Base-by-base conservation (phyloP, 306 rosid genomes). In the Inga leiocalycina region DNA sequence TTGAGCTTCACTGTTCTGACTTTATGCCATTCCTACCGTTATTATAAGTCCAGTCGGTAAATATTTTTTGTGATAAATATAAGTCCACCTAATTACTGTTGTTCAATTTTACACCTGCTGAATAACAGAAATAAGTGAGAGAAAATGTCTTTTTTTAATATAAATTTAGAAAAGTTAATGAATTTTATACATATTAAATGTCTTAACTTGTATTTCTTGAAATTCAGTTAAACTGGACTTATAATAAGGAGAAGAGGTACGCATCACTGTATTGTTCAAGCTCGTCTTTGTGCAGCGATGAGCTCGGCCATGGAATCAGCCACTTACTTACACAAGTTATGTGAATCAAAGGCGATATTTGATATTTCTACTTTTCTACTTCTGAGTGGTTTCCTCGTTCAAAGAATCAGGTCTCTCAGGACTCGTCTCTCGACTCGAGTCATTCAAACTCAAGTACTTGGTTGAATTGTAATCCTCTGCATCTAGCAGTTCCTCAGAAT, bases 401-500 rank as follows among this genome's bases (percentile, higher is more conserved):
- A 70, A 24, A 10, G 87, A 79, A 35, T 81, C 82, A 0, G 35
- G 35, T 4, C 35, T 61, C 7, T 81, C 82, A 0, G 35, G 35
- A 4, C 35, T 61, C 0, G 35, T 79, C 16, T 89, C 88, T 77
- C 86, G 82, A 84, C 88, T 91, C 37, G 83, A 73, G 19, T 91
- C 95, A 52, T 10, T 10, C 19, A 52, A 17, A 14, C 20, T 88
- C 83, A 92, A 83, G 34, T 81, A 74, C 84, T 92, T 91, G 3
- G 97, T 97, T 57, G 95, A 92, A 88, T 94, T 92, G 84, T 90
- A 92, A 84, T 94, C 98, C 71, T 92, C 97, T 87, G 97, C 95
- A 81, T 94, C 97, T 0, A 79, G 79, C 24, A 94, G 92, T 87
- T 97, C 97, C 85, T 79, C 95, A 6, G 98, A 94, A 79, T 89